These are phyloP conservation scores for Hypoxylon fragiforme DNA, from an alignment of 495 filamentous ascomycete species.

Conservation along the genomic window DNA sequence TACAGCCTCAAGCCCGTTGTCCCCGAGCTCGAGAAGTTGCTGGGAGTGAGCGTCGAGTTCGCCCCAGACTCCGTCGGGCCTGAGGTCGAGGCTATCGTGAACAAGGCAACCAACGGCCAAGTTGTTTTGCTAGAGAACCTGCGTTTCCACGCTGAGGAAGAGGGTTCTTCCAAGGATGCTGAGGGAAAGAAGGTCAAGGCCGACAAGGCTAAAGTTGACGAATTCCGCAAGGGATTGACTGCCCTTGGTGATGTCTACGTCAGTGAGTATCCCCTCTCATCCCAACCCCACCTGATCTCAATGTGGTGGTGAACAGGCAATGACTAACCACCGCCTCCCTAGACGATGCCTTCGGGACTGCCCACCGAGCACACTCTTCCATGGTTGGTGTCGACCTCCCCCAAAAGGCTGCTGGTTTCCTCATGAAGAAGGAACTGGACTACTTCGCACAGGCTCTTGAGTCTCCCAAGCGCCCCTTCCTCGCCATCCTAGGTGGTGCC, in stretches of 20 bases:
- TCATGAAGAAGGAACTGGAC: slow-evolving; percentile 99
- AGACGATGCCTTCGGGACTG: slow-evolving; percentile 99
- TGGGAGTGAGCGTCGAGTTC: slow-evolving; percentile 82
- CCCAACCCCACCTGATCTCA: background rate
- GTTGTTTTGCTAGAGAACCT: slow-evolving; percentile 95
- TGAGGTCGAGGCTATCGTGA: slow-evolving; percentile 86
- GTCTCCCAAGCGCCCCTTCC: slow-evolving; percentile 90
- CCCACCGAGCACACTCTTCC: slow-evolving; percentile 95
- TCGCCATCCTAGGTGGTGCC: slow-evolving; percentile 95
- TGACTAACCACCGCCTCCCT: slow-evolving; percentile 8
- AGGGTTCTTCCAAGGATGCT: slow-evolving; percentile 88
- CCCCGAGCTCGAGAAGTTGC: slow-evolving; percentile 85
- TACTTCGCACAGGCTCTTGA: slow-evolving; percentile 99
- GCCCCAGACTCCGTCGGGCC: slow-evolving; percentile 88
- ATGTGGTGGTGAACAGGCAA: background rate
- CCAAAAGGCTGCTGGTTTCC: slow-evolving; percentile 94
- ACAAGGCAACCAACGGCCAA: slow-evolving; percentile 78
- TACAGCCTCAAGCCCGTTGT: slow-evolving; percentile 94
- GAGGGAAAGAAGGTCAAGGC: slow-evolving; percentile 98
- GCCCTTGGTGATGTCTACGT: slow-evolving; percentile 94
- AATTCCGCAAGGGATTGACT: slow-evolving; percentile 94
- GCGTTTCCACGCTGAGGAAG: slow-evolving; percentile 96
- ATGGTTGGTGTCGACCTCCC: slow-evolving; percentile 97
- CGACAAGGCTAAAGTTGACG: slow-evolving; percentile 85
- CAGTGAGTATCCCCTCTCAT: slow-evolving; percentile 63